Evolutionary conservation across 177 flowering plant species (phyloP), one percentile per base, ranked within the genome.

Genomic region (Tripterygium wilfordii): DNA sequence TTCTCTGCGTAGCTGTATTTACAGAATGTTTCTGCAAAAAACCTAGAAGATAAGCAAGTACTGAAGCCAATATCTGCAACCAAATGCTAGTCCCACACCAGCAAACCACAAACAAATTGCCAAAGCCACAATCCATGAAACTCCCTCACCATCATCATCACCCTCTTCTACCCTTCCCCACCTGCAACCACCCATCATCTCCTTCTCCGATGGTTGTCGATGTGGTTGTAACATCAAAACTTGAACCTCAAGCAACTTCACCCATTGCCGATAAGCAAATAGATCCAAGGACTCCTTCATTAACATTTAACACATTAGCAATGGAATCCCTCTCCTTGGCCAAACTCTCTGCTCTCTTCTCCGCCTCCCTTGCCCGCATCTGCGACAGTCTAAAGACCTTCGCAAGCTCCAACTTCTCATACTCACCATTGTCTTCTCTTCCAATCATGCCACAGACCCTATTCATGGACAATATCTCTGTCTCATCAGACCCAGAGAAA

Each of bases 351-450:
- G 56, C 59, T 49, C 52, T 70, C 65, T 50, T 73, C 56, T 81
- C 88, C 10, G 88, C 85, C 35, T 74, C 83, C 51, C 88, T 68
- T 0, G 83, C 83, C 4, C 91, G 32, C 8, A 84, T 73, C 51
- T 84, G 92, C 0, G 92, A 84, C 53, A 73, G 51, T 24, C 74
- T 60, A 57, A 84, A 44, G 1, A 88, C 92, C 76, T 70, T 79
- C 53, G 75, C 31, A 8, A 81, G 56, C 59, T 51, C 76, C 68
- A 72, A 21, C 52, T 68, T 76, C 29, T 67, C 74, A 4, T 39
- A 25, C 28, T 31, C 57, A 3, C 20, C 17, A 2, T 40, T 27
- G 22, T 15, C 40, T 29, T 20, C 13, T 32, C 36, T 10, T 22
- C 45, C 30, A 17, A 9, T 49, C 40, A 53, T 53, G 50, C 69